phyloP scores from a whole-genome alignment of 2,329 filamentous ascomycete species.

The Thermoascus crustaceus region DNA sequence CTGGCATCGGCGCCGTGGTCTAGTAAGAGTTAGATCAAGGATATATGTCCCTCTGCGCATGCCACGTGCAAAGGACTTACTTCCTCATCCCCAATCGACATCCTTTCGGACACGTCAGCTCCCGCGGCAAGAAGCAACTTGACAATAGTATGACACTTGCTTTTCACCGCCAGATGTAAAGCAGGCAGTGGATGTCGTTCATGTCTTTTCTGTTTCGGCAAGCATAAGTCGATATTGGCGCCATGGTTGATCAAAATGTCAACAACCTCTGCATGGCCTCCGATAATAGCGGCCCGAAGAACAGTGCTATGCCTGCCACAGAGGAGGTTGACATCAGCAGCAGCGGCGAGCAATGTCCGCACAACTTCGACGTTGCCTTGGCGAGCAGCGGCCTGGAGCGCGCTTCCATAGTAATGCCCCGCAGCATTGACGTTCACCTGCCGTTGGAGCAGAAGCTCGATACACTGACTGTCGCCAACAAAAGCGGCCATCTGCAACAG shows the following conservation, averaged over 20 bases:
- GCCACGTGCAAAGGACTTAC: too few species aligned
- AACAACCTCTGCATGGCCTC: constrained; percentile 3
- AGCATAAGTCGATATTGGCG: constrained; percentile 8
- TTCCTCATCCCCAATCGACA: too few species aligned
- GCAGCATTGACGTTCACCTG: constrained; percentile 3
- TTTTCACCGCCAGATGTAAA: constrained; percentile 3
- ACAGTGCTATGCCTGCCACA: constrained; percentile 2
- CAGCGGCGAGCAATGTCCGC: constrained; percentile 4
- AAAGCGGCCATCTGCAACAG: constrained; percentile 8
- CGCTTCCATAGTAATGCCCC: constrained; percentile 7
- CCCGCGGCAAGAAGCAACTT: constrained; percentile 3
- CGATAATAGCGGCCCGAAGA: constrained; percentile 4
- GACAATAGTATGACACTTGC: neutral
- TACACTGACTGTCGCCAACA: neutral
- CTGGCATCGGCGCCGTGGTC: too few species aligned
- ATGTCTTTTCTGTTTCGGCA: too few species aligned
- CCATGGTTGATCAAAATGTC: constrained; percentile 2
- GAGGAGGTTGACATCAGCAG: constrained; percentile 7
- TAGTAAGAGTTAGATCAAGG: too few species aligned
- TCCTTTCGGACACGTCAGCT: too few species aligned
- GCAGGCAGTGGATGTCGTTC: neutral
- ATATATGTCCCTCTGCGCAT: too few species aligned
- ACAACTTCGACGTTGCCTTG: constrained; percentile 5
- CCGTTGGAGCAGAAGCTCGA: constrained; percentile 4
- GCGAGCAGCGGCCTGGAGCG: constrained; percentile 7